Conservation (phyloP, 2,329 filamentous ascomycete species). For the Sphaerulina populicola region DNA sequence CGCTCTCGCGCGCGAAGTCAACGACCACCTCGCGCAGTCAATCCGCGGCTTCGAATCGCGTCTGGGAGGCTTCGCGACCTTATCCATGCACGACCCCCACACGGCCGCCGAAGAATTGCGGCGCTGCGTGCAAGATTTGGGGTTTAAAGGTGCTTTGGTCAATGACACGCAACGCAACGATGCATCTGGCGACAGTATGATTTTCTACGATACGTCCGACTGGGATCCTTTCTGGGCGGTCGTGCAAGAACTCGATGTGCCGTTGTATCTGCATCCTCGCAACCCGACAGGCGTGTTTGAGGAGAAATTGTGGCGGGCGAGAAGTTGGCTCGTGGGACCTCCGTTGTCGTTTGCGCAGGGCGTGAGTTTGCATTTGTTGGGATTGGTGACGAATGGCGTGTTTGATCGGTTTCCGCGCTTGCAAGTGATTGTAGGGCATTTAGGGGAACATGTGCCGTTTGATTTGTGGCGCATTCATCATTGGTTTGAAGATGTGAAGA, state of each 20-base stretch:
- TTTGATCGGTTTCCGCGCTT: slow-evolving; percentile 44
- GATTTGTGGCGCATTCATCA: slow-evolving; percentile 42
- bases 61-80: slow-evolving; percentile 39
- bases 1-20: slow-evolving; percentile 40
- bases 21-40: slow-evolving; percentile 40
- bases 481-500: slow-evolving; percentile 51
- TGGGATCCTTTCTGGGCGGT: slow-evolving; percentile 57
- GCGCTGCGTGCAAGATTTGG: slow-evolving; percentile 46
- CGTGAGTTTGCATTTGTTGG: slow-evolving; percentile 51
- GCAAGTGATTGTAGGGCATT: slow-evolving; percentile 43
- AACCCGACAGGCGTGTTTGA: slow-evolving; percentile 42
- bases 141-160: slow-evolving; percentile 33
- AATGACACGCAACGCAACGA: slow-evolving; percentile 47
- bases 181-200: slow-evolving; percentile 50
- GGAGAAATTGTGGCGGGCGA: slow-evolving; percentile 52
- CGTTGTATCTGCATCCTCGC: slow-evolving; percentile 56
- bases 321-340: slow-evolving; percentile 53
- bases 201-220: slow-evolving; percentile 56
- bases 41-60: slow-evolving; percentile 38
- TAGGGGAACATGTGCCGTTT: slow-evolving; percentile 46
- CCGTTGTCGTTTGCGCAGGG: slow-evolving; percentile 53
- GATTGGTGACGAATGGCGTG: slow-evolving; percentile 45
- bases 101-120: slow-evolving; percentile 46
- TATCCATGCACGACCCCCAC: slow-evolving; percentile 44
- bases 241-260: slow-evolving; percentile 52